These are phyloP conservation scores for Gossypioides kirkii DNA, from an alignment of 345 rosid species.

Conservation along the genomic window DNA sequence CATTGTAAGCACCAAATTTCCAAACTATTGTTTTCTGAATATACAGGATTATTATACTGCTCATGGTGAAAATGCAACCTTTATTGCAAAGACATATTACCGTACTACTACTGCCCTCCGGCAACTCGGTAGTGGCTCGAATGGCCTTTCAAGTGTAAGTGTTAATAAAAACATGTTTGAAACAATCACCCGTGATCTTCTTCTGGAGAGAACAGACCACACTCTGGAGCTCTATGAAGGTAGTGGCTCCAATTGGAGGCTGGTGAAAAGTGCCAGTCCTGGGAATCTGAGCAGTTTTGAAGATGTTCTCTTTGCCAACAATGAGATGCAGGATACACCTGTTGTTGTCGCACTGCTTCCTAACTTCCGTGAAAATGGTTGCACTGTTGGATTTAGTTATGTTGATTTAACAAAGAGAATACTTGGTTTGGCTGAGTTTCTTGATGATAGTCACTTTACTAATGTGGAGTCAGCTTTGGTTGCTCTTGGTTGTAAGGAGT, in stretches of 20 bases:
- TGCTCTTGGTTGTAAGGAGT: conserved; percentile 93
- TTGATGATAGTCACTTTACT: conserved; percentile 93
- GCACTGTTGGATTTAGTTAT: conserved; percentile 74
- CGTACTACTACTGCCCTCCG: conserved; percentile 82
- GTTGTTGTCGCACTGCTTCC: conserved; percentile 67
- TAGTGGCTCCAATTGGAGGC: conserved; percentile 90
- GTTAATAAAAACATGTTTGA: conserved; percentile 86
- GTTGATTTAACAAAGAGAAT: conserved; percentile 74
- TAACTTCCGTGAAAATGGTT: conserved; percentile 59
- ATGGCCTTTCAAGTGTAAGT: conserved; percentile 81
- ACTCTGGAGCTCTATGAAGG: conserved; percentile 85
- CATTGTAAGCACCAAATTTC: neutral
- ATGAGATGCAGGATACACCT: conserved; percentile 66
- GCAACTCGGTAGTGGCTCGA: conserved; percentile 63
- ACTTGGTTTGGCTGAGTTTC: conserved; percentile 85
- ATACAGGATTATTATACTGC: conserved; percentile 89
- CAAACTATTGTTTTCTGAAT: conserved; percentile 3
- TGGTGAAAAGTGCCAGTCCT: conserved; percentile 78
- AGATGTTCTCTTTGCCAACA: conserved; percentile 88
- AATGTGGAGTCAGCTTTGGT: conserved; percentile 85
- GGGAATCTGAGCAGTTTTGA: conserved; percentile 95
- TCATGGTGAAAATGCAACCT: conserved; percentile 86
- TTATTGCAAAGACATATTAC: conserved; percentile 86
- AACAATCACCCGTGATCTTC: conserved; percentile 75
- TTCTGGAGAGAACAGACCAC: conserved; percentile 84